Conservation (phyloP, 1,284 basidiomycete genomes). For the Sporisorium sorghi region DNA sequence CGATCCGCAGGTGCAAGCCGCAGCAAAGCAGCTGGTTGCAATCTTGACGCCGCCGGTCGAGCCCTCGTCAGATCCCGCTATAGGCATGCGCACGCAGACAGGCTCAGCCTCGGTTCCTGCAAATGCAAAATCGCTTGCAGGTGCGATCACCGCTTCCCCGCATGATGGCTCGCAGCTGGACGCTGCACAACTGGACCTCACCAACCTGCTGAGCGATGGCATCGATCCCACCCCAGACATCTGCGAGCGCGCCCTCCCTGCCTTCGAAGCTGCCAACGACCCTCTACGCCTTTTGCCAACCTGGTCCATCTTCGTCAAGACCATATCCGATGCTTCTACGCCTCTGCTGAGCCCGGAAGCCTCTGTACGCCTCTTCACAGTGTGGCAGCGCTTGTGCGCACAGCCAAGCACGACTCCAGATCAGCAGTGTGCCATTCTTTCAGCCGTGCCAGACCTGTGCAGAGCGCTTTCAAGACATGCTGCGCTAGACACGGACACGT, state of each 20-base stretch:
- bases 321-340: constrained; percentile 12
- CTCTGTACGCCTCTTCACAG: background rate
- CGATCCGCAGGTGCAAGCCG: constrained; percentile 24
- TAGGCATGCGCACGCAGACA: background rate
- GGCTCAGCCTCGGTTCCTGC: background rate
- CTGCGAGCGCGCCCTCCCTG: constrained; percentile 10
- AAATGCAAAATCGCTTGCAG: too few relatives aligned
- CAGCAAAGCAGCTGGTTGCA: constrained; percentile 10
- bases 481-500: background rate
- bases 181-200: background rate
- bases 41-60: constrained; percentile 6
- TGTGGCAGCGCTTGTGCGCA: constrained; percentile 1
- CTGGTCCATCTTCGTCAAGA: constrained; percentile 28
- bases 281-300: constrained; percentile 4
- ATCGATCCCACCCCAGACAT: background rate
- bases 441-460: constrained; percentile 19
- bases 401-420: constrained; percentile 4
- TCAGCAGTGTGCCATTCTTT: constrained; percentile 12
- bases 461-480: constrained; percentile 9
- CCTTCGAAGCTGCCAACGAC: constrained; percentile 3
- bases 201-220: constrained; percentile 6
- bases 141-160: too few relatives aligned
- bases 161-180: background rate
- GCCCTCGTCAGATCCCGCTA: background rate
- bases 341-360: background rate